These are phyloP conservation scores for Pneumocystis sp. DNA, from an alignment of 1,139 yeast species.

Conservation along the genomic window DNA sequence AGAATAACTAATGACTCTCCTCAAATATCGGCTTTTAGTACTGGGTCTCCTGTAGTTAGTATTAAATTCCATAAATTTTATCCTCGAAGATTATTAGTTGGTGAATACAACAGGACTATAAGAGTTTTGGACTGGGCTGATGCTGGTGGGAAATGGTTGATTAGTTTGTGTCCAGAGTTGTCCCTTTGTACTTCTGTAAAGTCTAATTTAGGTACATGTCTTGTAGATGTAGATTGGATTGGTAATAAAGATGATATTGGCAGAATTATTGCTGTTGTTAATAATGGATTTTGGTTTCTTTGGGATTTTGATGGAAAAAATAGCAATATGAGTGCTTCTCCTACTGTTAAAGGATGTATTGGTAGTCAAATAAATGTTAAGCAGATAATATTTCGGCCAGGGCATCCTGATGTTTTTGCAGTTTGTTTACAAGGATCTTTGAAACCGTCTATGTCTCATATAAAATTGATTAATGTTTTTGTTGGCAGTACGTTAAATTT, in stretches of 20 bases:
- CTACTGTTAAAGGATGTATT: neutral
- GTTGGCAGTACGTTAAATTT: neutral
- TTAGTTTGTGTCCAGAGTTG: neutral
- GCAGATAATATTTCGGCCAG: neutral
- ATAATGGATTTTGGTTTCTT: neutral
- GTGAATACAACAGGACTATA: neutral
- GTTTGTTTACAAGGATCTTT: neutral
- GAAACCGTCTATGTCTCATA: neutral
- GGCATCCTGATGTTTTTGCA: neutral
- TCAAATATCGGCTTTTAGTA: slow-evolving; percentile 2
- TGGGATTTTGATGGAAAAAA: neutral
- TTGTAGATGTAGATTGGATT: neutral
- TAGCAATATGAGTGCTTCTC: neutral
- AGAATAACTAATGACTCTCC: slow-evolving; percentile 2
- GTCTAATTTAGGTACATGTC: neutral
- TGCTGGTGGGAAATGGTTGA: neutral
- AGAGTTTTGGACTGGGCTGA: slow-evolving; percentile 4
- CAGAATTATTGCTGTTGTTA: neutral
- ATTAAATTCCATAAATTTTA: slow-evolving; percentile 1
- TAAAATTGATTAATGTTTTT: neutral
- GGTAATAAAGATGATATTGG: neutral
- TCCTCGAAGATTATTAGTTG: slow-evolving; percentile 5
- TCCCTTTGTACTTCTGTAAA: neutral
- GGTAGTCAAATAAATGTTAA: neutral
- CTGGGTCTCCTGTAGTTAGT: slow-evolving; percentile 2